phyloP scores from a whole-genome alignment of 768 basidiomycete species.

The Tylopilus sp. region DNA sequence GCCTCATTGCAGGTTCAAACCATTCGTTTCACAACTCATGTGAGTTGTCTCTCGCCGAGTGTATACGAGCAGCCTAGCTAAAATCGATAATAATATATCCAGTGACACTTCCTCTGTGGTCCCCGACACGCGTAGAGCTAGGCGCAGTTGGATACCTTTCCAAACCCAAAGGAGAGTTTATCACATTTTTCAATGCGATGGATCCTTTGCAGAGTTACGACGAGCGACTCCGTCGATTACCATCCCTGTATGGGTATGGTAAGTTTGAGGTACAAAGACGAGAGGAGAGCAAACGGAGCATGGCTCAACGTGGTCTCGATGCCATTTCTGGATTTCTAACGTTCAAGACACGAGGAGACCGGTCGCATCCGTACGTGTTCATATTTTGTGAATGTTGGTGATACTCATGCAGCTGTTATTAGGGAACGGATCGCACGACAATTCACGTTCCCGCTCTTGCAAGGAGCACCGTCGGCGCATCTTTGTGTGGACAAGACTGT shows the following conservation, averaged over 20 bases:
- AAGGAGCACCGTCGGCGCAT: conserved; percentile 63
- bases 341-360: conserved; percentile 37
- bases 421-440: conserved; percentile 49
- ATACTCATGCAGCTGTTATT: neutral
- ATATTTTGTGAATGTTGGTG: neutral
- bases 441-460: conserved; percentile 57
- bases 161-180: conserved; percentile 64
- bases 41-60: conserved; percentile 33
- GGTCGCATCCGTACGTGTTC: conserved; percentile 38
- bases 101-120: conserved; percentile 73
- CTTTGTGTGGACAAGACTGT: conserved; percentile 67
- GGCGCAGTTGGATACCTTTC: conserved; percentile 76
- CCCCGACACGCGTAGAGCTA: conserved; percentile 54
- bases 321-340: conserved; percentile 47
- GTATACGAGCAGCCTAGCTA: neutral
- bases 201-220: conserved; percentile 46
- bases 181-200: conserved; percentile 70
- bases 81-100: neutral
- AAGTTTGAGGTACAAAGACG: conserved; percentile 42
- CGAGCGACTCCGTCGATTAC: conserved; percentile 43
- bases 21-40: conserved; percentile 70
- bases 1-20: conserved; percentile 47
- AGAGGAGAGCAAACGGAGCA: conserved; percentile 52
- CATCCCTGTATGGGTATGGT: conserved; percentile 65
- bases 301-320: conserved; percentile 55